Conservation (phyloP, 495 filamentous ascomycete species). For the Halenospora varia region DNA sequence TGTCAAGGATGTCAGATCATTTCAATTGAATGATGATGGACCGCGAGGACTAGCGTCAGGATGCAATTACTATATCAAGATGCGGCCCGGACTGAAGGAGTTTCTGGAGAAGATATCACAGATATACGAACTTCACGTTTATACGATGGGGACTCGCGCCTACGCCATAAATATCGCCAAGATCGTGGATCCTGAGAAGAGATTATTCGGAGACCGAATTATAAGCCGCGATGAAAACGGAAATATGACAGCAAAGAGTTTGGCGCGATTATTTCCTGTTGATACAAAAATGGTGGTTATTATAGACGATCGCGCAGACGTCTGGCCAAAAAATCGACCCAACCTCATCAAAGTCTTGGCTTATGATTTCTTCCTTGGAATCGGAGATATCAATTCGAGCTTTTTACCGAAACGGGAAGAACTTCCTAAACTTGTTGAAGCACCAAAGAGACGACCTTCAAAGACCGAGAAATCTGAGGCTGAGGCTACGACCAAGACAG, state of each 20-base stretch:
- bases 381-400: slow-evolving; percentile 98
- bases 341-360: slow-evolving; percentile 93
- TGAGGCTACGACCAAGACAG: slow-evolving; percentile 19
- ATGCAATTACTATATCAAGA: slow-evolving; percentile 97
- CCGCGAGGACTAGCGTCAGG: slow-evolving; percentile 57
- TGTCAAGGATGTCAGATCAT: slow-evolving; percentile 79
- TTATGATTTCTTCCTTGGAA: slow-evolving; percentile 97
- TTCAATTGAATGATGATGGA: slow-evolving; percentile 83
- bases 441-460: slow-evolving; percentile 10
- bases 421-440: slow-evolving; percentile 35
- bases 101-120: slow-evolving; percentile 78
- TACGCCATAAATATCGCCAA: slow-evolving; percentile 90
- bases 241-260: slow-evolving; percentile 81
- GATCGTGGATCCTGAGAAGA: slow-evolving; percentile 86
- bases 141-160: slow-evolving; percentile 96
- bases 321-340: slow-evolving; percentile 90
- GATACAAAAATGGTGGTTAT: slow-evolving; percentile 99
- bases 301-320: slow-evolving; percentile 95
- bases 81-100: slow-evolving; percentile 82
- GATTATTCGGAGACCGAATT: slow-evolving; percentile 89
- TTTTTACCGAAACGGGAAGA: slow-evolving; percentile 90
- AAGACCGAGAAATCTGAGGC: slow-evolving; percentile 30
- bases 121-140: slow-evolving; percentile 93
- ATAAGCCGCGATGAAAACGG: slow-evolving; percentile 96
- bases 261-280: slow-evolving; percentile 89